phyloP scores from a whole-genome alignment of 2,329 filamentous ascomycete genomes.

The Corinectria fuckeliana region DNA sequence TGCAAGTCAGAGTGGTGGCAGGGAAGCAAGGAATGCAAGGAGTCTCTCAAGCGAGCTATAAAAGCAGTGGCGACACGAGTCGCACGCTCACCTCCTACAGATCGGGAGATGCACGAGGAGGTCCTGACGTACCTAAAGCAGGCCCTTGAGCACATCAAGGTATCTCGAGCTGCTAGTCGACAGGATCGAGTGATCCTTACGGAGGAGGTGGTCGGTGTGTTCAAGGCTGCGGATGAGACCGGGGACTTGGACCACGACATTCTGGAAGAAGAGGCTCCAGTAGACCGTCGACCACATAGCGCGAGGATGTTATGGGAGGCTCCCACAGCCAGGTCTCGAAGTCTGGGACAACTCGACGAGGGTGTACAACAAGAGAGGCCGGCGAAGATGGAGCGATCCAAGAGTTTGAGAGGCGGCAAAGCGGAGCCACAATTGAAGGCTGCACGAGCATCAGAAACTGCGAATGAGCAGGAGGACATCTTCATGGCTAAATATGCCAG shows the following conservation, averaged over 20 bases:
- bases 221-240: slow-evolving; percentile 26
- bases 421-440: slow-evolving; percentile 10
- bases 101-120: slow-evolving; percentile 30
- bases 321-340: neutral
- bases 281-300: slow-evolving; percentile 9
- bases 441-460: slow-evolving; percentile 9
- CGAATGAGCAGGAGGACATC: slow-evolving; percentile 20
- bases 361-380: neutral
- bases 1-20: slow-evolving; percentile 45
- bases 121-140: slow-evolving; percentile 31
- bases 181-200: slow-evolving; percentile 27
- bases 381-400: neutral
- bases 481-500: slow-evolving; percentile 29
- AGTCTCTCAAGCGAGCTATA: slow-evolving; percentile 48
- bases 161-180: slow-evolving; percentile 23
- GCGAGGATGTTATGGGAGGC: slow-evolving; percentile 21
- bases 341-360: neutral
- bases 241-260: slow-evolving; percentile 21
- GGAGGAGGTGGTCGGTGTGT: slow-evolving; percentile 27
- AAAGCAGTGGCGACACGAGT: slow-evolving; percentile 41
- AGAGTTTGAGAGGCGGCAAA: neutral
- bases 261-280: slow-evolving; percentile 14
- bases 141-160: slow-evolving; percentile 35
- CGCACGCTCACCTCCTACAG: slow-evolving; percentile 5
- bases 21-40: slow-evolving; percentile 46